Base-by-base conservation (phyloP, 2,329 filamentous ascomycete genomes). In the Aspergillus ibericus region DNA sequence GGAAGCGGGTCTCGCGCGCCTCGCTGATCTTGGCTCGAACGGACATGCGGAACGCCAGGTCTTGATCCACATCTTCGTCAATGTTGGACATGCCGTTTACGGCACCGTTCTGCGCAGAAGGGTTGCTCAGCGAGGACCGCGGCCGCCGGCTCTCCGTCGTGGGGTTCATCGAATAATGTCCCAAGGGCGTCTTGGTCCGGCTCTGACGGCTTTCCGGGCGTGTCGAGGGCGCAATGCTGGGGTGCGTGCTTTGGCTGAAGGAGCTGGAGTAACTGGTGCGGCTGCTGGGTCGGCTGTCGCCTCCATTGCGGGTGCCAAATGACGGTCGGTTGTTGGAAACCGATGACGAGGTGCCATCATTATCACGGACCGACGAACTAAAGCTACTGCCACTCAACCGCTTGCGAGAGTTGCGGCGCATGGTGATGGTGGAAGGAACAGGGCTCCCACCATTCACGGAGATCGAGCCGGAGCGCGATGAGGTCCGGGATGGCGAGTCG, bases 401-500 rank as follows among this genome's bases (percentile, higher is more conserved):
- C 59, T 78, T 78, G 35, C 72, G 70, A 18, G 74, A 73, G 47
- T 70, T 74, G 50, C 73, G 72, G 27, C 77, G 87, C 56, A 87
- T 75, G 0, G 85, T 87, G 36, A 88, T 79, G 1, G 80, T 83
- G 2, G 79, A 79, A 4, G 85, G 80, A 50, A 87, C 80, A 27
- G 75, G 72, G 48, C 76, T 77, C 38, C 81, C 76, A 27, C 79
- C 76, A 18, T 80, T 16, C 44, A 48, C 44, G 8, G 44, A 65
- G 7, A 80, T 76, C 51, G 80, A 83, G 50, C 78, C 79, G 59
- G 78, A 81, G 50, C 91, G 85, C 20, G 93, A 92, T n/a, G 92
- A 96, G 4, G 85, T 83, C 49, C 88, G 87, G 16, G 93, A 92
- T 4, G 93, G 92, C 0, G 90, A 95, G 55, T 81, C 83, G 7